phyloP scores from a whole-genome alignment of 225 moss, liverwort and hornwort species.

The Sphagnum tenellum region DNA sequence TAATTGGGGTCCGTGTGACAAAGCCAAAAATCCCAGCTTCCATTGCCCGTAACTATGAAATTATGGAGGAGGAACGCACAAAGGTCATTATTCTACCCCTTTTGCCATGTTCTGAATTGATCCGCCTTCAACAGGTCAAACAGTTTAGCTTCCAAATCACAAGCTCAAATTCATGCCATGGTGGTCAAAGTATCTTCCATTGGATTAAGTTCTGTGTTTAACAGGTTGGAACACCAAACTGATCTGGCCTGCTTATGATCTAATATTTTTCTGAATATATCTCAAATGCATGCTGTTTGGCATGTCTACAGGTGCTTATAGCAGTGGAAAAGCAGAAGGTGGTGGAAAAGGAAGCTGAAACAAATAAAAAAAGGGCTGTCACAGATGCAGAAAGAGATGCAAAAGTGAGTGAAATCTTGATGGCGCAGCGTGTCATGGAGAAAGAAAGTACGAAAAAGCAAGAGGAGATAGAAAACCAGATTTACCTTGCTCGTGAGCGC shows the following conservation, averaged over 20 bases:
- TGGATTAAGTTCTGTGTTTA: no score
- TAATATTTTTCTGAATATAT: no score
- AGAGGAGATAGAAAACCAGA: conserved; percentile 85
- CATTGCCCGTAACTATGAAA: conserved; percentile 93
- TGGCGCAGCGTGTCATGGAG: conserved; percentile 89
- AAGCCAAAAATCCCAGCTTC: conserved; percentile 87
- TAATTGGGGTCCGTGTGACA: conserved; percentile 93
- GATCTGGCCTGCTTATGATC: no score
- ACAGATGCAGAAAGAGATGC: conserved; percentile 95
- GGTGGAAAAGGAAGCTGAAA: conserved; percentile 97
- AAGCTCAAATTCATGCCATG: no score
- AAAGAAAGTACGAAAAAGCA: conserved; percentile 90
- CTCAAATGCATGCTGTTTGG: no score
- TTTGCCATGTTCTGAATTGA: no score
- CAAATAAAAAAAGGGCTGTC: conserved; percentile 85
- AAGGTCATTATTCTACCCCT: conserved; percentile 35
- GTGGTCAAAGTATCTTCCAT: no score
- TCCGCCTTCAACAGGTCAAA: no score
- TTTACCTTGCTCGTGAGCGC: conserved; percentile 69
- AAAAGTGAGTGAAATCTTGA: conserved; percentile 80
- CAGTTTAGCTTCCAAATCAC: no score
- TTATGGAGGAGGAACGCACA: conserved; percentile 99
- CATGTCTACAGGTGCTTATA: conserved; percentile 57
- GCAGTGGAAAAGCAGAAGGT: conserved; percentile 99
- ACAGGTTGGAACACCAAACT: no score